Evolutionary conservation across 169 alveolate genomes (phyloP).

Genomic region (Cryptosporidium ubiquitum): DNA sequence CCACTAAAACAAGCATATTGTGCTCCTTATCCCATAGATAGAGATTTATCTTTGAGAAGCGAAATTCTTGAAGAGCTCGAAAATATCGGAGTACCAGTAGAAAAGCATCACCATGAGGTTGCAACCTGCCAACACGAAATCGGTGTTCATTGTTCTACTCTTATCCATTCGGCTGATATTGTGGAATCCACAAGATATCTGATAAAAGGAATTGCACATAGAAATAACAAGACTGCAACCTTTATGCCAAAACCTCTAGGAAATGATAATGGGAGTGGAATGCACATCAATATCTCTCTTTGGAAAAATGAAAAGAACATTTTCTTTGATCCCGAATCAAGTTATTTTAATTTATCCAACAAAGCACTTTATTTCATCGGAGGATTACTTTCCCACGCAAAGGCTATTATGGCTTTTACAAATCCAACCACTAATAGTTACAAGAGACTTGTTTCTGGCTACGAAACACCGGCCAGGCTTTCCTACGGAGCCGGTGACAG

Average conservation of each 20-base stretch:
- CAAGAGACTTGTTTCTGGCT: constrained; percentile 84
- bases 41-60: constrained; percentile 76
- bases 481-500: constrained; percentile 84
- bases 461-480: constrained; percentile 82
- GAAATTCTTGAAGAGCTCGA: constrained; percentile 78
- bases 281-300: constrained; percentile 82
- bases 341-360: constrained; percentile 79
- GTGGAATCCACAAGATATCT: constrained; percentile 79
- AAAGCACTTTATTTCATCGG: constrained; percentile 81
- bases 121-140: constrained; percentile 84
- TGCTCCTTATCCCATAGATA: constrained; percentile 81
- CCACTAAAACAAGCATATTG: constrained; percentile 79
- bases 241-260: constrained; percentile 86
- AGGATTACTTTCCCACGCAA: constrained; percentile 83
- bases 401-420: constrained; percentile 83
- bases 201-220: constrained; percentile 79
- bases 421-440: constrained; percentile 83
- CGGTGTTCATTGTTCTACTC: constrained; percentile 78
- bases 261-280: constrained; percentile 83
- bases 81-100: constrained; percentile 79
- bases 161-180: constrained; percentile 79
- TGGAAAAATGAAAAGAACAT: constrained; percentile 83
- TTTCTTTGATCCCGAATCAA: constrained; percentile 80
- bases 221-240: constrained; percentile 81
- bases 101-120: constrained; percentile 87